Evolutionary conservation across 352 stramenopile species (phyloP).

Genomic region (Phytophthora ramorum): DNA sequence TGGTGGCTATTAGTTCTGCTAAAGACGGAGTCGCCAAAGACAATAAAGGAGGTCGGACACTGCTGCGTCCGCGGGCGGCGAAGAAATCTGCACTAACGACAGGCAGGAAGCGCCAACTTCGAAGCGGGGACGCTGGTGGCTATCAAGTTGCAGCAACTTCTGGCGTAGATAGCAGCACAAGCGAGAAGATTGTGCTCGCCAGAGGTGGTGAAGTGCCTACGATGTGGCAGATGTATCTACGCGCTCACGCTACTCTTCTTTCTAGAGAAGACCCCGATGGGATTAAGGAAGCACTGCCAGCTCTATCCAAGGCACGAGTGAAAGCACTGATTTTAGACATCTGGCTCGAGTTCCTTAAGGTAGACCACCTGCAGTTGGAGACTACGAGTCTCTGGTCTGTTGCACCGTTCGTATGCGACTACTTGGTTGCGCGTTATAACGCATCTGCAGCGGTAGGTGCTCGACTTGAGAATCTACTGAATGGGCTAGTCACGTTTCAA

Average conservation of each 20-base stretch:
- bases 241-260: conserved; percentile 25
- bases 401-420: conserved; percentile 77
- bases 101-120: conserved; percentile 24
- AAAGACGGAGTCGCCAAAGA: conserved; percentile 29
- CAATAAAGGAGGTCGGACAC: conserved; percentile 19
- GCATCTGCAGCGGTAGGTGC: conserved; percentile 51
- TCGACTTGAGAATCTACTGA: conserved; percentile 60
- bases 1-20: background rate
- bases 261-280: conserved; percentile 22
- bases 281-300: conserved; percentile 24
- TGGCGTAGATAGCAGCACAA: conserved; percentile 16
- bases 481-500: conserved; percentile 45
- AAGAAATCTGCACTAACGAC: conserved; percentile 17
- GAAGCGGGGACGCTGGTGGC: conserved; percentile 15
- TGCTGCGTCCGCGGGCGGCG: conserved; percentile 18
- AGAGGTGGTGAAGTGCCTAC: conserved; percentile 36
- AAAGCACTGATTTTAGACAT: conserved; percentile 67
- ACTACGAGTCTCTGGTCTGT: conserved; percentile 57
- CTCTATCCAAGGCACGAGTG: conserved; percentile 39
- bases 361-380: conserved; percentile 66
- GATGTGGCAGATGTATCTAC: conserved; percentile 52
- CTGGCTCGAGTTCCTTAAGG: conserved; percentile 80
- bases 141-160: conserved; percentile 6
- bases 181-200: conserved; percentile 18
- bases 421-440: conserved; percentile 66